Evolutionary conservation across 352 stramenopile species (phyloP), one percentile per base, ranked within the genome.

Genomic region (Globisporangium canariense): DNA sequence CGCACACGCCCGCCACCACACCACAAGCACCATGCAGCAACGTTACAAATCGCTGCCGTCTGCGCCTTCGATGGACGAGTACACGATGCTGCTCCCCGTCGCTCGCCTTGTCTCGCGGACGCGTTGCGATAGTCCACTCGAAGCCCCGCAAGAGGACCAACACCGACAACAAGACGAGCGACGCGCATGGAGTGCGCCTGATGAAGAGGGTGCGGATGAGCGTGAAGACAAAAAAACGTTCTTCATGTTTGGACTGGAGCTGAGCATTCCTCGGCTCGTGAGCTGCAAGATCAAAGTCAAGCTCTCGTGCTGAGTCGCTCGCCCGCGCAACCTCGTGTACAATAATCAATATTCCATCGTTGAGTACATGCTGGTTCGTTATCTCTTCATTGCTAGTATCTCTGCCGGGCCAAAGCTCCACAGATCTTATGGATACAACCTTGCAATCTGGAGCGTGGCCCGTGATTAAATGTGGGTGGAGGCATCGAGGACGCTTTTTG

Each of bases 271-370:
- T 41, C 53, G 53, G 10, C n/a, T 59, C 36, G 53, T 28, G 53
- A 59, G 53, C 53, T 59, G 53, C 36, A 32, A 41, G 53, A 59
- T 59, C 36, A 41, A 59, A 59, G 53, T 59, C 20, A 59, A 59
- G 18, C 11, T 59, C 2, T 46, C 53, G 53, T 45, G 53, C 16
- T 59, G 53, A 59, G 25, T n/a, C 3, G n/a, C 18, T 16, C 4
- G 41, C 41, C 20, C 25, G 25, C 25, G 1, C 25, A 28, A 28
- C 25, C 41, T 47, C 18, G 41, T 47, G 41, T 47, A 47, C 14
- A 47, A 47, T 22, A 22, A 47, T n/a, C 41, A 10, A n/a, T 47
- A 20, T 3, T 47, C 7, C 20, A 22, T 6, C 16, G 16, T n/a
- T 0, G 22, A 47, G 14, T 47, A 28, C 25, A 28, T 28, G 25